A percentile compares a stretch with the other conserved stretches of the same genome.
phyloP scores from a whole-genome alignment of 2,329 filamentous ascomycete species.

The Zymoseptoria passerinii region DNA sequence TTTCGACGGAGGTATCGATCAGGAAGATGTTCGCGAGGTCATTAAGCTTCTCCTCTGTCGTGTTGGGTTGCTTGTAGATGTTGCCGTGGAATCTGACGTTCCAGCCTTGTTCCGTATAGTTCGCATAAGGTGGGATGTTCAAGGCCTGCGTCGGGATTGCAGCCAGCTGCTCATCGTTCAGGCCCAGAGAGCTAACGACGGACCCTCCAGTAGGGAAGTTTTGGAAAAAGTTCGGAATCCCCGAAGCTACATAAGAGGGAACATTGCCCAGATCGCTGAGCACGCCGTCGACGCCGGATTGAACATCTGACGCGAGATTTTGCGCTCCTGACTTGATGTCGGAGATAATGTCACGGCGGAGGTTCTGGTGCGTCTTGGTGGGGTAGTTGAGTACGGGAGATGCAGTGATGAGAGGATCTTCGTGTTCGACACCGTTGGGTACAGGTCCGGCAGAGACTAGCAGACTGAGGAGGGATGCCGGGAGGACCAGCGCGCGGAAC shows the following conservation, averaged over 20 bases:
- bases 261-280: slow-evolving; percentile 43
- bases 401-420: slow-evolving; percentile 42
- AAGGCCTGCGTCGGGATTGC: slow-evolving; percentile 61
- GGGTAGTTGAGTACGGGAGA: slow-evolving; percentile 36
- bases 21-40: slow-evolving; percentile 63
- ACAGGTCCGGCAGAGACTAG: slow-evolving; percentile 20
- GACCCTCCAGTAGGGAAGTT: slow-evolving; percentile 51
- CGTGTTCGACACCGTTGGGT: slow-evolving; percentile 16
- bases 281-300: slow-evolving; percentile 34
- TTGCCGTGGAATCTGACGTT: slow-evolving; percentile 69
- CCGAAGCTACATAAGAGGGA: slow-evolving; percentile 54
- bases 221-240: slow-evolving; percentile 59
- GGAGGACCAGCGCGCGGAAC: slow-evolving; percentile 18
- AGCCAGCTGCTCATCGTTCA: slow-evolving; percentile 50
- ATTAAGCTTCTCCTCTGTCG: slow-evolving; percentile 56
- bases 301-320: slow-evolving; percentile 38
- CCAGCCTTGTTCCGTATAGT: slow-evolving; percentile 72
- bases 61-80: slow-evolving; percentile 70
- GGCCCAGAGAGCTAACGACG: slow-evolving; percentile 54
- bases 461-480: slow-evolving; percentile 19
- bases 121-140: slow-evolving; percentile 60
- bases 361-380: slow-evolving; percentile 34
- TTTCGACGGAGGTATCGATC: slow-evolving; percentile 52
- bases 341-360: slow-evolving; percentile 43
- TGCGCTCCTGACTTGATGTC: slow-evolving; percentile 38